phyloP scores from a whole-genome alignment of 1,284 basidiomycete genomes.

The Lentinus polychrous region DNA sequence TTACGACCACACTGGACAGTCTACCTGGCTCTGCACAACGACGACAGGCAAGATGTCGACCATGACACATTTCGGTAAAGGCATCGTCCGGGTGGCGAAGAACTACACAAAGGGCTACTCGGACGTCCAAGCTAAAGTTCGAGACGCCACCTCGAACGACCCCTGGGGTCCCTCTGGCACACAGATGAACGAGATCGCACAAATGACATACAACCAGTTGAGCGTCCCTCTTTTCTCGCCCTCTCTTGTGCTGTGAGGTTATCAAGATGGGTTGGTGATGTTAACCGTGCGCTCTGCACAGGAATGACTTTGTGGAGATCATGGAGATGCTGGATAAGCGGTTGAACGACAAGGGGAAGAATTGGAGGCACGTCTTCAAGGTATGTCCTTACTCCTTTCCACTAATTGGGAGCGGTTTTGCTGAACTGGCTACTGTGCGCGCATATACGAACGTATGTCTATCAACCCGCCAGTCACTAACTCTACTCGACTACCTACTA shows the following conservation, averaged over 20 bases:
- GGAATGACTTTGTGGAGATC: constrained; percentile 97
- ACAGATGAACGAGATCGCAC: constrained; percentile 99
- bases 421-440: background rate
- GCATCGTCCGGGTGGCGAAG: constrained; percentile 81
- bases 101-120: constrained; percentile 96
- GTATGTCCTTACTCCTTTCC: constrained; percentile 30
- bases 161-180: constrained; percentile 98
- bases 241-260: background rate
- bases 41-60: constrained; percentile 23
- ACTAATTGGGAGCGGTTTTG: too few relatives aligned
- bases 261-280: background rate
- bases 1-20: background rate
- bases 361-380: constrained; percentile 99
- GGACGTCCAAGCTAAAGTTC: constrained; percentile 90
- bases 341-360: constrained; percentile 99
- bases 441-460: too few relatives aligned
- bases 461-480: constrained; percentile 72
- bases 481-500: constrained; percentile 93
- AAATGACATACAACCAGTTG: constrained; percentile 96
- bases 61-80: constrained; percentile 71
- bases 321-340: constrained; percentile 99
- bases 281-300: constrained; percentile 27
- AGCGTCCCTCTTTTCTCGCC: constrained; percentile 1
- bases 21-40: background rate
- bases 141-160: constrained; percentile 99